Conservation (phyloP, 441 rosid species). For the Gossypium lobatum region DNA sequence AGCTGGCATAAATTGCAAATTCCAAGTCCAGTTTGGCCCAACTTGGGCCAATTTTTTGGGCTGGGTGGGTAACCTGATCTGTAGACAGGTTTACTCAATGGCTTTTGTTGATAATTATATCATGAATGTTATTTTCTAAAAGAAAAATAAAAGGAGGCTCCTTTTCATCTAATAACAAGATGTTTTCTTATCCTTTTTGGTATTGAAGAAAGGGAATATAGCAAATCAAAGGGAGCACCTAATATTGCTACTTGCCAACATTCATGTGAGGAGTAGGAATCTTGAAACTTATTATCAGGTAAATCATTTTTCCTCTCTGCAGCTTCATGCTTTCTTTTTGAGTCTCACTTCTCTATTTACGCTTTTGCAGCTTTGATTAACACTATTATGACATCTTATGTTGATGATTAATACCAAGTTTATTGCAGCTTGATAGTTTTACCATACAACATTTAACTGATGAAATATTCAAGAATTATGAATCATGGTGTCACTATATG, state of each 20-base stretch:
- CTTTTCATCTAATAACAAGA: background rate
- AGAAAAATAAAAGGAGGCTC: background rate
- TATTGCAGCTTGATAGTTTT: slow-evolving; percentile 52
- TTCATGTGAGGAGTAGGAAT: slow-evolving; percentile 50
- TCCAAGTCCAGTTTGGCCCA: background rate
- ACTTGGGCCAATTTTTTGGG: background rate
- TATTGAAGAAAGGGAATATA: slow-evolving; percentile 86
- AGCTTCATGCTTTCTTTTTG: slow-evolving; percentile 2
- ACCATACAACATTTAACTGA: slow-evolving; percentile 56
- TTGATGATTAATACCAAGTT: slow-evolving; percentile 27
- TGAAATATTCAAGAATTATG: slow-evolving; percentile 74
- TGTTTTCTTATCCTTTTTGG: slow-evolving; percentile 14
- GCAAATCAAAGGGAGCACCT: slow-evolving; percentile 99
- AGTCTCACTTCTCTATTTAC: background rate
- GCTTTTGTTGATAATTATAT: background rate
- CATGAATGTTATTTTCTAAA: background rate
- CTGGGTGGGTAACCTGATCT: background rate
- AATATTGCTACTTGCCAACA: slow-evolving; percentile 83
- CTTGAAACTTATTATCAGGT: slow-evolving; percentile 50
- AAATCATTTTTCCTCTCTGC: slow-evolving; percentile 12
- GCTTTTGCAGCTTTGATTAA: slow-evolving; percentile 5
- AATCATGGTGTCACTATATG: slow-evolving; percentile 89
- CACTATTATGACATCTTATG: slow-evolving; percentile 14
- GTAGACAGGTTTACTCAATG: background rate
- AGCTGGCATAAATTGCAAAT: background rate